Percentiles rank a stretch among this genome's conserved stretches.
phyloP scores from a whole-genome alignment of 164 flowering plant genomes.

The Chimonanthus praecox region DNA sequence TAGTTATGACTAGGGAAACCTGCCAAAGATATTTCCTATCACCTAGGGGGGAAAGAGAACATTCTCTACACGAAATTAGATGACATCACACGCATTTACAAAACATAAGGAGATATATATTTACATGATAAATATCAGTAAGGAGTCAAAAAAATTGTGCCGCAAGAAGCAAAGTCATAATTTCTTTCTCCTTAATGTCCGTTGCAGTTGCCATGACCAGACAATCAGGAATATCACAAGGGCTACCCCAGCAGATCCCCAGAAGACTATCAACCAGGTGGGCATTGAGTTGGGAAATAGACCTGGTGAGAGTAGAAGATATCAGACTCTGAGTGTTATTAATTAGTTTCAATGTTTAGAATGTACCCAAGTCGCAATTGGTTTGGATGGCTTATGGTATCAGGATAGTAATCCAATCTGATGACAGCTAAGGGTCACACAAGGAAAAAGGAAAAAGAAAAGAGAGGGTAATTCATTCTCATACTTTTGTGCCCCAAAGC shows the following conservation, averaged over 20 bases:
- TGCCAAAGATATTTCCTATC: not conserved
- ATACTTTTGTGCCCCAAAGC: not conserved
- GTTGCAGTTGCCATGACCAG: slow-evolving; percentile 85
- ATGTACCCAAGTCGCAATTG: too few species aligned
- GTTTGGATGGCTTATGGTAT: not conserved
- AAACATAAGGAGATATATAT: slow-evolving; percentile 32
- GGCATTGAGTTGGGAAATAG: slow-evolving; percentile 88
- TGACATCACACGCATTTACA: slow-evolving; percentile 40
- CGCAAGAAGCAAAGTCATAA: slow-evolving; percentile 26
- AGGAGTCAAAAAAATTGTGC: slow-evolving; percentile 31
- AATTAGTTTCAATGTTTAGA: too few species aligned
- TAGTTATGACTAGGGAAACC: not conserved
- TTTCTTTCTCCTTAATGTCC: slow-evolving; percentile 46
- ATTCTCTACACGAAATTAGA: not conserved
- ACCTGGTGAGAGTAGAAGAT: slow-evolving; percentile 34
- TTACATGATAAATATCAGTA: slow-evolving; percentile 34
- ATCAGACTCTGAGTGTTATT: not conserved
- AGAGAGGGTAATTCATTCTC: not conserved
- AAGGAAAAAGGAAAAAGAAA: not conserved
- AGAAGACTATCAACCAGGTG: slow-evolving; percentile 62
- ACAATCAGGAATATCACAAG: slow-evolving; percentile 42
- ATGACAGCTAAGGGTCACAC: too few species aligned
- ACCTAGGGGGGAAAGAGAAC: not conserved
- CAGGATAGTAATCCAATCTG: too few species aligned
- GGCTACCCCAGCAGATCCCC: slow-evolving; percentile 47